Conservation (phyloP, 768 basidiomycete species). For the Filobasidium floriforme region DNA sequence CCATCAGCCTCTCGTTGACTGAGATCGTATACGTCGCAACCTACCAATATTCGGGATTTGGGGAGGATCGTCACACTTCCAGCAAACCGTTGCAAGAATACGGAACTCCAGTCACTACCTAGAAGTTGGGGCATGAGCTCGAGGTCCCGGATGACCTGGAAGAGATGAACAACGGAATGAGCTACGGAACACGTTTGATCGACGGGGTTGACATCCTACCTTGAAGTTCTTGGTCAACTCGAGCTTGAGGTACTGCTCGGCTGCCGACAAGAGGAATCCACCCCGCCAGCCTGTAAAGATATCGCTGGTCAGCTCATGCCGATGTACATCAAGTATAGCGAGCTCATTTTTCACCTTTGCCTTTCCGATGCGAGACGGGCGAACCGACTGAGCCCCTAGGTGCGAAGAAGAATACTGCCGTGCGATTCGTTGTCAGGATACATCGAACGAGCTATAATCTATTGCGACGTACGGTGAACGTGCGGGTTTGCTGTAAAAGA, state of each 20-base stretch:
- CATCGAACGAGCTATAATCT: background rate
- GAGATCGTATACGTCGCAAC: conserved; percentile 28
- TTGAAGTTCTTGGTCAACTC: conserved; percentile 96
- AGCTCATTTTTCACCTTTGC: conserved; percentile 53
- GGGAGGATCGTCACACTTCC: conserved; percentile 46
- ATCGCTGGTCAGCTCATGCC: background rate
- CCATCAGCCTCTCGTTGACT: conserved; percentile 4
- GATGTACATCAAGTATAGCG: background rate
- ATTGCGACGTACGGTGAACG: conserved; percentile 52
- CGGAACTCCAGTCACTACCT: conserved; percentile 92
- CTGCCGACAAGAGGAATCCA: conserved; percentile 82
- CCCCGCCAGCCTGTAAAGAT: conserved; percentile 71
- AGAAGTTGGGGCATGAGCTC: conserved; percentile 88
- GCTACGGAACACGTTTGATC: background rate
- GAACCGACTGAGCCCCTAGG: conserved; percentile 49
- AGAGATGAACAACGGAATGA: background rate
- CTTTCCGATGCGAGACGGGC: conserved; percentile 88
- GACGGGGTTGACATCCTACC: conserved; percentile 42
- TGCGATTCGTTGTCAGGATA: background rate
- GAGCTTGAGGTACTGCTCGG: conserved; percentile 89
- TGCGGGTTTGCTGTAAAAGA: conserved; percentile 58
- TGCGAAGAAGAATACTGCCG: conserved; percentile 75
- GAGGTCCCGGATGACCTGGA: conserved; percentile 79
- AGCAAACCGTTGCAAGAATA: conserved; percentile 88
- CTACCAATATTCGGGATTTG: conserved; percentile 65